Evolutionary conservation across 2,329 filamentous ascomycete genomes (phyloP).

Genomic region (Alternaria metachromatica): DNA sequence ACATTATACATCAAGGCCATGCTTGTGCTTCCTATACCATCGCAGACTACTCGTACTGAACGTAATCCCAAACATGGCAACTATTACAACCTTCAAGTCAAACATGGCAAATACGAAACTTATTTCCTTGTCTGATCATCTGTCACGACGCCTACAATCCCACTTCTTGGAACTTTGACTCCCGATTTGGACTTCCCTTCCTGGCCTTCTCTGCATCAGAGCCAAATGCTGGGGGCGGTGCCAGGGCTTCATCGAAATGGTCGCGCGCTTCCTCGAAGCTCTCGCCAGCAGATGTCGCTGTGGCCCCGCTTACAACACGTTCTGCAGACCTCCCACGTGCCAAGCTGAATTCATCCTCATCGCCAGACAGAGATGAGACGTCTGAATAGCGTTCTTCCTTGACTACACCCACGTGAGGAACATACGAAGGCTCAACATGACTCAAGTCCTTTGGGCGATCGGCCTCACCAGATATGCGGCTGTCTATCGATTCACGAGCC

Average conservation of each 20-base stretch:
- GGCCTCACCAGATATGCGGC: constrained; percentile 3
- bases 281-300: constrained; percentile 48
- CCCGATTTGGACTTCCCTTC: constrained; percentile 40
- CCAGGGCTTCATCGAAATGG: constrained; percentile 55
- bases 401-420: constrained; percentile 17
- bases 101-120: background rate
- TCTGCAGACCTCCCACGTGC: constrained; percentile 31
- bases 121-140: background rate
- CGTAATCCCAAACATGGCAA: background rate
- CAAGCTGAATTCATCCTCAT: constrained; percentile 11
- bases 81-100: background rate
- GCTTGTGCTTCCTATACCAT: background rate
- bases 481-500: constrained; percentile 12
- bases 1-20: background rate
- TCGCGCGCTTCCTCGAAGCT: constrained; percentile 63
- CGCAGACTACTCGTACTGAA: background rate
- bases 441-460: constrained; percentile 19
- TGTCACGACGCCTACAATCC: constrained; percentile 28
- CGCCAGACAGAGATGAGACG: constrained; percentile 45
- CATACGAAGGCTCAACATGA: constrained; percentile 21
- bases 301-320: constrained; percentile 35
- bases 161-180: constrained; percentile 45
- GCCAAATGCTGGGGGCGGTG: constrained; percentile 50
- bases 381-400: constrained; percentile 33
- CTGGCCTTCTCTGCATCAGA: constrained; percentile 30